Conservation (phyloP, 345 rosid species). For the Moringa oleifera region DNA sequence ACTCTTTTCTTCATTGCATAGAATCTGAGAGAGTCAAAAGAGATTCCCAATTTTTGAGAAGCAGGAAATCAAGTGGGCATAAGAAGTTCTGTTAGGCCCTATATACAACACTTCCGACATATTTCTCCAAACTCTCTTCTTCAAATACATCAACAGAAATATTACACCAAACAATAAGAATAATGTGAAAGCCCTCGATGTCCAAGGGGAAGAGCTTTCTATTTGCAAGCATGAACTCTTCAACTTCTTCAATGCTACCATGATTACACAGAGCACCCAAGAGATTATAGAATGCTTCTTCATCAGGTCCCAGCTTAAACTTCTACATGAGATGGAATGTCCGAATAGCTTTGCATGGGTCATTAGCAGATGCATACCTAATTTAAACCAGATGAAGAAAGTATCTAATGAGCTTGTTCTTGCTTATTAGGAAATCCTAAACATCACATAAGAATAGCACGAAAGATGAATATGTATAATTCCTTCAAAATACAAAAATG, state of each 20-base stretch:
- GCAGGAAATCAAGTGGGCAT: no score
- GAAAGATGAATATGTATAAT: no score
- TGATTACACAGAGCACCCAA: constrained; percentile 54
- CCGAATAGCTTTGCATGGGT: constrained; percentile 62
- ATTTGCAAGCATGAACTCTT: constrained; percentile 77
- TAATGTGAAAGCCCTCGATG: constrained; percentile 58
- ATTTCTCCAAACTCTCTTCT: no score
- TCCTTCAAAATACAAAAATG: no score
- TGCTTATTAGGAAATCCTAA: no score
- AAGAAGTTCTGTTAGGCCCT: no score
- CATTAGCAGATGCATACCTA: constrained; percentile 81
- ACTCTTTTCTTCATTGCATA: no score
- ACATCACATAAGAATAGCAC: no score
- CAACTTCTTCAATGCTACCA: constrained; percentile 91
- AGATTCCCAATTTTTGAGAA: no score
- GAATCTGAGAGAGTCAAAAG: no score
- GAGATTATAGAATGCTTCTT: constrained; percentile 61
- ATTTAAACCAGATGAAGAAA: background rate
- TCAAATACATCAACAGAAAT: constrained; percentile 47
- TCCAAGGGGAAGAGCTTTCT: constrained; percentile 71
- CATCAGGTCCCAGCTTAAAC: constrained; percentile 64
- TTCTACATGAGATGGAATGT: constrained; percentile 71
- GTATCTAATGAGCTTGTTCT: no score
- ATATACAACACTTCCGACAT: no score
- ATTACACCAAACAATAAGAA: constrained; percentile 81